Evolutionary conservation across 306 rosid genomes (phyloP), one percentile per base, ranked within the genome.

Genomic region (Amphicarpaea edgeworthii): DNA sequence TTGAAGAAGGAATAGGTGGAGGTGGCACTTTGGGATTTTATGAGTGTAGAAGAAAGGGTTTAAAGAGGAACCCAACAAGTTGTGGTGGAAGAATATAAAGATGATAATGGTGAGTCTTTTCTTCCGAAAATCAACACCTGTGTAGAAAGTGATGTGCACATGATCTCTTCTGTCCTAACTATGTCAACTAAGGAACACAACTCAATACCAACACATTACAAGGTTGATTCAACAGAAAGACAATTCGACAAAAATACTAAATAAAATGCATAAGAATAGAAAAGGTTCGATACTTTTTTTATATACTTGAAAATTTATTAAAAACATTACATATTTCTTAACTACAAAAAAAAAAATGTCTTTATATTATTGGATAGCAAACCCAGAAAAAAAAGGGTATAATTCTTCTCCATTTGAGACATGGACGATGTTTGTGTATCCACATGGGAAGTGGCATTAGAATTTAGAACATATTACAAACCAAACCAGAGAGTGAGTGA

Each of bases 141-240:
- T 59, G 60, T 24, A 58, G 45, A 83, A 68, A 83, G 80, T 81
- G 83, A 87, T 30, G 79, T 43, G 78, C 87, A 75, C 85, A 50
- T 83, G 8, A 2, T 34, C 9, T 34, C 9, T 34, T 2, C 1
- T 34, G 40, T 2, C 9, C 2, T 34, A 7, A 34, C 40, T 34
- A 7, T 34, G 9, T 34, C 40, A 34, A 34, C 9, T 34, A 34
- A 34, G 9, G 40, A 34, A 34, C 40, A 34, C 40, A 34, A n/a
- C n/a, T n/a, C n/a, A n/a, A n/a, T n/a, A n/a, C n/a, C n/a, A n/a
- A n/a, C n/a, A n/a, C n/a, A n/a, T n/a, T n/a, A n/a, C n/a, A n/a
- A n/a, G n/a, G n/a, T n/a, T n/a, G n/a, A n/a, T n/a, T n/a, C n/a
- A n/a, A n/a, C n/a, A n/a, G n/a, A n/a, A n/a, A n/a, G n/a, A 46